These are phyloP conservation scores for Rhizophagus clarus DNA, from an alignment of 192 early-diverging fungal species.

Conservation along the genomic window DNA sequence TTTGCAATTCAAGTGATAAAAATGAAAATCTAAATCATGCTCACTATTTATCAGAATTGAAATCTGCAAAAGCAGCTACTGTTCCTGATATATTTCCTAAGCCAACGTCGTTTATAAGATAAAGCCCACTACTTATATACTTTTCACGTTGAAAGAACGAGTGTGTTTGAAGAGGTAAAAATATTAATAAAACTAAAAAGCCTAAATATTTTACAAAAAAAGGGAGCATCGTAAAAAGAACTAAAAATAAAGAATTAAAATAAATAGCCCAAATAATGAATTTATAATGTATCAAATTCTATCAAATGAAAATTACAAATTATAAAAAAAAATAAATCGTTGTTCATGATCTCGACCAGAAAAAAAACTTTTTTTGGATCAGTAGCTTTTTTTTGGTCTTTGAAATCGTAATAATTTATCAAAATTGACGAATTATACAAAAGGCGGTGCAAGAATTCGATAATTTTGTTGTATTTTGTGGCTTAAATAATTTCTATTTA, in stretches of 20 bases:
- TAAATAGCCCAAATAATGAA: neutral
- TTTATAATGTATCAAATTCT: neutral
- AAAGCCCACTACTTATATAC: conserved; percentile 52
- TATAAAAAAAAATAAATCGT: neutral
- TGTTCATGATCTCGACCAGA: neutral
- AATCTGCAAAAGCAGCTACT: conserved; percentile 85
- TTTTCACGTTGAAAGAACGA: conserved; percentile 2
- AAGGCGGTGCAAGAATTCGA: too few relatives aligned
- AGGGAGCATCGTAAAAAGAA: neutral
- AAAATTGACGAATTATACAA: too few relatives aligned
- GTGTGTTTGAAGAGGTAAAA: neutral
- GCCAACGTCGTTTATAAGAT: conserved; percentile 60
- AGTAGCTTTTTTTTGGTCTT: too few relatives aligned
- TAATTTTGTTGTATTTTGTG: too few relatives aligned
- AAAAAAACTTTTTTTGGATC: neutral
- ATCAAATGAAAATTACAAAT: neutral
- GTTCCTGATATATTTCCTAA: conserved; percentile 68
- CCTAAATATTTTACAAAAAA: neutral
- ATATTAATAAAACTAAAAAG: neutral
- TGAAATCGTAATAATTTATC: too few relatives aligned
- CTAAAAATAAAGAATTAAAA: neutral
- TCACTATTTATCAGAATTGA: conserved; percentile 79
- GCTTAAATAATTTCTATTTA: too few relatives aligned
- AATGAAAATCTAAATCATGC: neutral
- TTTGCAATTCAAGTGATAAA: neutral